These are phyloP conservation scores for Hypocrella siamensis DNA, from an alignment of 2,329 filamentous ascomycete genomes.

Conservation along the genomic window DNA sequence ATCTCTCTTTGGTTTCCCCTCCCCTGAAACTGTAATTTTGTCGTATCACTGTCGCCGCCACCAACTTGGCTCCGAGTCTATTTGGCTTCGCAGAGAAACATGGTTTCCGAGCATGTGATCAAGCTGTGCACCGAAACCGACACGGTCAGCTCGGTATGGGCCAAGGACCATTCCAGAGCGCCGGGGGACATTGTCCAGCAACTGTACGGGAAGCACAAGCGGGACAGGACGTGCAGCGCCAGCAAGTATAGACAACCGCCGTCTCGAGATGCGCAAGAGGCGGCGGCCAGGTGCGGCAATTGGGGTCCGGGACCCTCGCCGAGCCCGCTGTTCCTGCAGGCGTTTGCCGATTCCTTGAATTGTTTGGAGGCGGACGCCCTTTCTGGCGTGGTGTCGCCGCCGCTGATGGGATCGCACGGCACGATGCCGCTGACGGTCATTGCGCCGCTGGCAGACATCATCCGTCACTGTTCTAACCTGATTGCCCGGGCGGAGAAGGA, in stretches of 20 bases:
- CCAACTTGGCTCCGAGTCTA: no score
- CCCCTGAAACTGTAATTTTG: no score
- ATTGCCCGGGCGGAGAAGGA: slow-evolving; percentile 60
- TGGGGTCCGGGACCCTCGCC: slow-evolving; percentile 50
- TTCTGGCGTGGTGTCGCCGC: slow-evolving; percentile 34
- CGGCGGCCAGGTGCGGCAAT: slow-evolving; percentile 44
- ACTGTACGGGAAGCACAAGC: slow-evolving; percentile 28
- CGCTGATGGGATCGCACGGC: slow-evolving; percentile 38
- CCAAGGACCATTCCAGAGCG: slow-evolving; percentile 32
- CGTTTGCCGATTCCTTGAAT: slow-evolving; percentile 49
- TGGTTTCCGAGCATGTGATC: slow-evolving; percentile 22
- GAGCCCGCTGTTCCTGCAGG: slow-evolving; percentile 51
- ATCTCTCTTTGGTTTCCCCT: no score
- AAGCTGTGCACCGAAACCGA: slow-evolving; percentile 33
- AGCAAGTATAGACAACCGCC: slow-evolving; percentile 9
- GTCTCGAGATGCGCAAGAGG: slow-evolving; percentile 25
- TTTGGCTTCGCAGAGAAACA: slow-evolving; percentile 3
- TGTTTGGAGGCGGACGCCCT: slow-evolving; percentile 35
- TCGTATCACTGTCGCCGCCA: no score
- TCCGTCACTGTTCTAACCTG: slow-evolving; percentile 59
- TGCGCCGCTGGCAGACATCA: slow-evolving; percentile 40
- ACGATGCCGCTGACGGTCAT: slow-evolving; percentile 54
- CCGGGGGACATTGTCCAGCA: slow-evolving; percentile 38
- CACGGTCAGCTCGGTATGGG: slow-evolving; percentile 43
- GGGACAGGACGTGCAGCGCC: slow-evolving; percentile 6